phyloP scores from a whole-genome alignment of 306 rosid genomes.

The Vigna unguiculata region DNA sequence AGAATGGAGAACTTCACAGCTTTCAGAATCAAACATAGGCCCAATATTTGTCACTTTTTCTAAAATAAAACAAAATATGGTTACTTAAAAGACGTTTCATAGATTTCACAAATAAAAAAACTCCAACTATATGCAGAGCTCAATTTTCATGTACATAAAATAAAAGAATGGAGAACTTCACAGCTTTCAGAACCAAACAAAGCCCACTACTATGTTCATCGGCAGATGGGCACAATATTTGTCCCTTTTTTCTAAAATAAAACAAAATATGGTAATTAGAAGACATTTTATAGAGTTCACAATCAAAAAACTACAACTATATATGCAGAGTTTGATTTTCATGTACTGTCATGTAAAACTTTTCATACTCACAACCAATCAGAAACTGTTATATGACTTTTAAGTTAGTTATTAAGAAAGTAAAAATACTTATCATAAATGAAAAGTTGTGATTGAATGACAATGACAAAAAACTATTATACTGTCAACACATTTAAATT shows the following conservation, averaged over 20 bases:
- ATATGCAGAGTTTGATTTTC: neutral
- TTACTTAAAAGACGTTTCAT: no score
- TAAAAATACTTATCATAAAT: neutral
- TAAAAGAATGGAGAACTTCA: slow-evolving; percentile 11
- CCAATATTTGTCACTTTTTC: neutral
- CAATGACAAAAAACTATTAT: neutral
- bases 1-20: slow-evolving; percentile 3
- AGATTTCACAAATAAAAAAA: no score
- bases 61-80: no score
- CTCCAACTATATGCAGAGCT: no score
- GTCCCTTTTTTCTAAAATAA: neutral
- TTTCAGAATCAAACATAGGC: slow-evolving; percentile 41
- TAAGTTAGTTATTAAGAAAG: neutral
- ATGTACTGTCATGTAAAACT: neutral
- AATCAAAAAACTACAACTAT: slow-evolving; percentile 29
- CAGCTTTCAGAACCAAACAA: slow-evolving; percentile 42
- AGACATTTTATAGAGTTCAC: slow-evolving; percentile 16
- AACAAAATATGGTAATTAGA: slow-evolving; percentile 34
- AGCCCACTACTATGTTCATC: slow-evolving; percentile 1
- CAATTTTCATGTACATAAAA: neutral
- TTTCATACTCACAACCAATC: neutral
- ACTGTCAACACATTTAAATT: neutral
- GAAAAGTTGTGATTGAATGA: neutral
- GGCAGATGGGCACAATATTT: neutral
- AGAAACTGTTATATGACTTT: neutral